phyloP scores from a whole-genome alignment of 2,329 filamentous ascomycete species.

The Xylaria sp. region DNA sequence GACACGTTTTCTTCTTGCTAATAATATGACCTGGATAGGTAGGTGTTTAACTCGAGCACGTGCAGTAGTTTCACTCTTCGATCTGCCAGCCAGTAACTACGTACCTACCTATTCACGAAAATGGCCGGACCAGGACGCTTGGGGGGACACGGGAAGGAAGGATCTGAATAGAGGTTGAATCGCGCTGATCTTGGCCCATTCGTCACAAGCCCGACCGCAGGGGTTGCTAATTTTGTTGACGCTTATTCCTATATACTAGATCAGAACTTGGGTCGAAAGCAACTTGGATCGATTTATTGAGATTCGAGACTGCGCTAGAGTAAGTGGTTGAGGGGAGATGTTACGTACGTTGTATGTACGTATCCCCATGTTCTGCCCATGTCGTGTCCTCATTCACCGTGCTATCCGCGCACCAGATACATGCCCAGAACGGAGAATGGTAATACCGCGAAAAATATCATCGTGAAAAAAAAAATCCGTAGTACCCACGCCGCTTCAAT shows the following conservation, averaged over 20 bases:
- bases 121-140: neutral
- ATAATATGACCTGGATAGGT: constrained; percentile 14
- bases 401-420: too few relatives aligned
- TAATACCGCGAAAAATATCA: too few relatives aligned
- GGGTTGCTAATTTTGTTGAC: constrained; percentile 29
- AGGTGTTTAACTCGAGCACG: constrained; percentile 13
- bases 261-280: neutral
- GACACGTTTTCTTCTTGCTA: constrained; percentile 24
- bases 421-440: too few relatives aligned
- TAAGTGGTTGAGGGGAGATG: neutral
- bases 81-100: neutral
- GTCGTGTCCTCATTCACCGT: too few relatives aligned
- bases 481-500: constrained; percentile 5
- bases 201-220: constrained; percentile 11
- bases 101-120: too few relatives aligned
- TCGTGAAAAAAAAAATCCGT: too few relatives aligned
- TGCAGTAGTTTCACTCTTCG: constrained; percentile 24
- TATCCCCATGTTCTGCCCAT: too few relatives aligned
- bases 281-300: constrained; percentile 4
- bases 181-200: constrained; percentile 26
- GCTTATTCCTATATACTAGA: constrained; percentile 13
- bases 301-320: neutral
- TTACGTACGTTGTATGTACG: constrained; percentile 1
- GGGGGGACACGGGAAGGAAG: constrained; percentile 8
- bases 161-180: constrained; percentile 12